Evolutionary conservation across 2,329 filamentous ascomycete species (phyloP), one percentile per base, ranked within the genome.

Genomic region (Diaporthe batatas): DNA sequence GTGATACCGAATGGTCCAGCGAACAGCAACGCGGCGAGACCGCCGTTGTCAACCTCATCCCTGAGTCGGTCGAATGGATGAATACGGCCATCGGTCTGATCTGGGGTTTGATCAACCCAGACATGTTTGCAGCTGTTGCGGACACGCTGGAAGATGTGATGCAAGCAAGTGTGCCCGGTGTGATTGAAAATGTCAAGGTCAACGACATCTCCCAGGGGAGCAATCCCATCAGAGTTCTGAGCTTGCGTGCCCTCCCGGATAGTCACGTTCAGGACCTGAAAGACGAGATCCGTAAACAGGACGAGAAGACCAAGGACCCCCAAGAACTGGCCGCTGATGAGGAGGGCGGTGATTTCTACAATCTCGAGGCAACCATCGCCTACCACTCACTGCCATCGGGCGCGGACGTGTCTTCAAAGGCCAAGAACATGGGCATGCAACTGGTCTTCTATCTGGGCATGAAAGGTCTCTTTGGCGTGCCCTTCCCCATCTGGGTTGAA

Each of bases 341-440:
- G 79, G 93, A 97, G 79, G 95, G 94, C 6, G 95, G 95, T 18
- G 93, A 95, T 75, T 97, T 93, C 79, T 98, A 98, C 86, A 98
- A 98, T 78, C 86, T 98, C 64, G 95, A 98, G 81, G 92, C 94
- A 34, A 94, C 94, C 0, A 92, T 98, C 78, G 95, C 95, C 1
- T 98, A 98, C 80, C 95, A 98, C 79, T 94, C 96, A 12, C 91
- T 92, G 80, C 95, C 95, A 16, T 92, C 90, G 2, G 88, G 90
- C 6, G 86, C 86, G 72, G 89, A 91, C 62, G 88, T 94, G 18
- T 92, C 93, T 2, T 92, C 93, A 58, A 96, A 95, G 82, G 94
- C 95, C 7, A 90, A 93, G 76, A 98, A 98, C 80, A 98, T 98
- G 94, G 95, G 97, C 79, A 98, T 98, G 94, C 93, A 97, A 78